Evolutionary conservation across 352 stramenopile genomes (phyloP).

Genomic region (Phytophthora syringae): DNA sequence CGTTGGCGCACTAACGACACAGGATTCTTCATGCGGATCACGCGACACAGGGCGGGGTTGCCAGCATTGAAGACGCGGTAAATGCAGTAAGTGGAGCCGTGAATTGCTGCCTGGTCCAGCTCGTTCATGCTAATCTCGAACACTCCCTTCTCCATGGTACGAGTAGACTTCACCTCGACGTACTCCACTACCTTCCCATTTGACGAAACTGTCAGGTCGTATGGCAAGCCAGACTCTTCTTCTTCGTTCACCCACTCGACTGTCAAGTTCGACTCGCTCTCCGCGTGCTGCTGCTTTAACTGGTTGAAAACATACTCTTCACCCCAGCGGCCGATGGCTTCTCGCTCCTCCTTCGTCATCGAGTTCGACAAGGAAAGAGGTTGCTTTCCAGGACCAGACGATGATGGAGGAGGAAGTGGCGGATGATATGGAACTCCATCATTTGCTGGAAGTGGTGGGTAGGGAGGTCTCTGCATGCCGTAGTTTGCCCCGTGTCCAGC

Average conservation of each 20-base stretch:
- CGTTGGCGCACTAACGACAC: slow-evolving; percentile 81
- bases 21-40: slow-evolving; percentile 88
- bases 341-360: slow-evolving; percentile 78
- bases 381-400: slow-evolving; percentile 13
- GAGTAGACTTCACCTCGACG: slow-evolving; percentile 87
- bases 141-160: slow-evolving; percentile 86
- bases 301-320: slow-evolving; percentile 87
- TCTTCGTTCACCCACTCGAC: slow-evolving; percentile 82
- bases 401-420: slow-evolving; percentile 16
- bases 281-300: slow-evolving; percentile 53
- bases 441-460: slow-evolving; percentile 14
- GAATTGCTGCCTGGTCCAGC: slow-evolving; percentile 78
- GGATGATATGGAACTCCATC: slow-evolving; percentile 18
- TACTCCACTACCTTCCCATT: slow-evolving; percentile 72
- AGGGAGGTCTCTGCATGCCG: slow-evolving; percentile 20
- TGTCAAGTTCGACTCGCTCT: slow-evolving; percentile 43
- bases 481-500: slow-evolving; percentile 12
- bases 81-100: slow-evolving; percentile 83
- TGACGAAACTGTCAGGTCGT: slow-evolving; percentile 74
- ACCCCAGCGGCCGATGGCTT: slow-evolving; percentile 83
- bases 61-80: slow-evolving; percentile 89
- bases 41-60: slow-evolving; percentile 67
- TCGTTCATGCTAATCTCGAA: slow-evolving; percentile 93
- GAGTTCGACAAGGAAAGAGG: slow-evolving; percentile 48
- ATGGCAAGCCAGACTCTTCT: slow-evolving; percentile 83